Evolutionary conservation across 2,329 filamentous ascomycete genomes (phyloP), one percentile per base, ranked within the genome.

Genomic region (Botrytis pseudocinerea): DNA sequence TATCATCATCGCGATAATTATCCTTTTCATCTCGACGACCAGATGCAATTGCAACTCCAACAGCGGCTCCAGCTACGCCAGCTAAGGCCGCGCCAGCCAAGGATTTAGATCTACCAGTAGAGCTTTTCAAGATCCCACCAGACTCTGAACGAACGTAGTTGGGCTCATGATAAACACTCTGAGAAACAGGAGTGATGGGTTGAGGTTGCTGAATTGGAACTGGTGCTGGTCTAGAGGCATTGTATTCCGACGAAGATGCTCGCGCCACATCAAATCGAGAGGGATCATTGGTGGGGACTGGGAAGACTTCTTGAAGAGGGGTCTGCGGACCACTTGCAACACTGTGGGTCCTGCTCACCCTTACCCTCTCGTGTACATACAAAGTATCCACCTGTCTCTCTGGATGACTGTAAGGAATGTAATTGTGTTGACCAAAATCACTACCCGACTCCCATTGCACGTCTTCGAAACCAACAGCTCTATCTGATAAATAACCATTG

Each of bases 151-250:
- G 76, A 78, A 80, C 44, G 82, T 83, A 69, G 81, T 78, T 35
- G 81, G 84, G 83, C 65, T 90, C 87, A 42, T 72, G 42, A 77
- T 93, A 93, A 1, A 95, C 86, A 28, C 88, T 88, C 75, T 88
- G 87, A 54, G 91, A 90, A 4, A 97, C 89, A 0, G 93, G 93
- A 3, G 88, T 86, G 73, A 93, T 87, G 2, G 95, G 95, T 77
- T 94, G 91, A 3, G 95, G 95, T 78, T 97, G 93, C 80, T 96
- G 92, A n/a, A 98, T 85, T 18, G 91, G 90, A 46, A 94, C 87
- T 0, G 89, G 85, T 9, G 84, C 88, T 8, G 90, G 88, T 60
- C 88, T 85, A 25, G 82, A 80, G 28, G 81, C 82, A n/a, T 46
- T 51, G n/a, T 72, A 81, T 73, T 85, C 84, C 22, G 85, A 80